Evolutionary conservation across 2,329 filamentous ascomycete genomes (phyloP), one percentile per base, ranked within the genome.

Genomic region (Coniella lustricola): DNA sequence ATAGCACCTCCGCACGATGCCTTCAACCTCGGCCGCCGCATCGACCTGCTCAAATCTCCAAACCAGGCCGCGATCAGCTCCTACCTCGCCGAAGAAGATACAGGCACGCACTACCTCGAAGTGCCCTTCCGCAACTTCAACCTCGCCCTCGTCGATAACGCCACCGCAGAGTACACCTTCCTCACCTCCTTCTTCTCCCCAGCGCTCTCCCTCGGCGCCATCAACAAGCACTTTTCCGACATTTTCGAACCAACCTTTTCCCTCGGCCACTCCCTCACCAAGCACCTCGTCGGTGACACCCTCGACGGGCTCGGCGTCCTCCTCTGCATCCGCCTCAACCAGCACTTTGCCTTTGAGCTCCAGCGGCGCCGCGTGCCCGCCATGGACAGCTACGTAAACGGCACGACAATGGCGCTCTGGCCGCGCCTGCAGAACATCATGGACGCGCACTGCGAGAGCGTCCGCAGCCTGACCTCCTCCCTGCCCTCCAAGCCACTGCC

Each of bases 391-490:
- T 98, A 98, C 63, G 84, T 96, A 62, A 98, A 98, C 64, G 90
- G 82, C 39, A 95, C 89, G 4, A 90, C 86, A 61, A 98, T 98
- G 89, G 79, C 93, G 3, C 79, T 98, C 5, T 98, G 93, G 93
- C 93, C 93, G 7, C 84, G 91, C 21, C 87, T 98, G 59, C 94
- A 98, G 66, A 80, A 88, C 49, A 83, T 95, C 58, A 95, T 98
- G 82, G 90, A 95, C 63, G 77, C 84, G 48, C 93, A 98, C 63
- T 90, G 87, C 68, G 90, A 95, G 46, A 94, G 88, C 1, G 76
- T 98, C 32, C 85, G 85, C 44, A 76, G 62, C 63, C 74, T 74
- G 60, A 83, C 64, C 51, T 82, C 64, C 65, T 71, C 60, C 49
- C 76, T 73, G 61, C 81, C 63, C 60, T 73, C 62, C 8, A 68